Evolutionary conservation across 78 protist genomes (phyloP), one percentile per base, ranked within the genome.

Genomic region (Dictyostelium citrinum): DNA sequence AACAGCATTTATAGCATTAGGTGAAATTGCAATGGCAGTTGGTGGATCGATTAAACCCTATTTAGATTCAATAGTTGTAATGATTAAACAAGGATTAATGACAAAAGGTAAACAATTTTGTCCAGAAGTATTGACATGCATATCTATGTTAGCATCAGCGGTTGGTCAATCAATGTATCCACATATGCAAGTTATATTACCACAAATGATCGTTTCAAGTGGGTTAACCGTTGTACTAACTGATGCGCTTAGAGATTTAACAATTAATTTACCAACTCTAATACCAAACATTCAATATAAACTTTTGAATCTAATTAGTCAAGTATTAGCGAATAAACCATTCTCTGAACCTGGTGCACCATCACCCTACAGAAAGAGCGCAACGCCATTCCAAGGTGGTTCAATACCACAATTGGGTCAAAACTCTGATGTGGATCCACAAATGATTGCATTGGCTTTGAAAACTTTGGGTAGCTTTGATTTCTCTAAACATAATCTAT

Each of bases 391-490:
- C 71, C 90, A 71, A 27, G 88, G 82, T 58, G 82, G 55, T 20
- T 88, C 90, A 0, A 8, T 72, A 6, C 76, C 80, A 60, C 71
- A 75, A 9, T n/a, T 60, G 1, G 86, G 43, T 29, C 75, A 55
- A 17, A 82, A 75, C 16, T 41, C 94, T 33, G 90, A 76, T 55
- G 74, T 33, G 1, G 95, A 91, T 67, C 81, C 82, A 20, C 74
- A n/a, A n/a, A 86, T 81, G 55, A 85, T 60, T 14, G 83, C 90
- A 12, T 90, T 96, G 24, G 98, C 98, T 0, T 79, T 96, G 31
- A 43, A 72, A 17, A 94, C 99, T 20, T 90, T 98, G 20, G 96
- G 97, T 5, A 20, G 64, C 20, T 98, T 98, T 71, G 96, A 98
- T 83, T 83, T 97, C 22, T 68, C 84, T 1, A 67, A 80, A 20